Base-by-base conservation (phyloP, 2,329 filamentous ascomycete species). In the Chaetoscypha palmicola region DNA sequence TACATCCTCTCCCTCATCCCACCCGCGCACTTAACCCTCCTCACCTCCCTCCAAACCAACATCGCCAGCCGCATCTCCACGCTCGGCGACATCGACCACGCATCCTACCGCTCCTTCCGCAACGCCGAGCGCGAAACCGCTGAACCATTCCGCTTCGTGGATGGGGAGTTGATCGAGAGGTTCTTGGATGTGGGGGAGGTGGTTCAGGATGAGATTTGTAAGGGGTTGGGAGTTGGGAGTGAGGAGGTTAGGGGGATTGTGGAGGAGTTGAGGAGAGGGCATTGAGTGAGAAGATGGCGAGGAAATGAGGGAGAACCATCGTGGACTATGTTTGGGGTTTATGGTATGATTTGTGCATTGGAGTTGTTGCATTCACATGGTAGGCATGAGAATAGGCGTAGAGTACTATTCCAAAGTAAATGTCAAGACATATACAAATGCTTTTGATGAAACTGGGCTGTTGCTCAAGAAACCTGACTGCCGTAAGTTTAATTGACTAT, bases 1-100 rank as follows among this genome's bases (percentile, higher is more conserved):
- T 96, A 95, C 64, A 78, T 98, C 51, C 91, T 92, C 57, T 88
- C 85, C 1, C 76, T 84, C 5, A 88, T 98, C 52, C 72, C 81
- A 2, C 72, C 83, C 0, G 63, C 73, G 3, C 79, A 85, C 41
- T 83, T 88, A 58, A 84, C 94, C 54, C 70, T 94, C 10, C 74
- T 98, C 20, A 83, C 96, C 66, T 79, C 78, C 1, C 78, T 98
- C 43, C 92, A 98, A 62, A 68, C 70, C 0, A 77, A 74, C 28
- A 74, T 97, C 45, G 79, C 83, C 4, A 69, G 73, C 3, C 70
- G 77, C 4, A 72, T 95, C 21, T 68, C 76, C 26, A 80, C 78
- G 0, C 76, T 84, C 0, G 92, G 92, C 0, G 69, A 81, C 37
- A 76, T 94, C 38, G 73, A 81, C 0, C 97, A 95, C 63, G 76